These are phyloP conservation scores for Periconia sp. DNA, from an alignment of 2,329 filamentous ascomycete species.

Conservation along the genomic window DNA sequence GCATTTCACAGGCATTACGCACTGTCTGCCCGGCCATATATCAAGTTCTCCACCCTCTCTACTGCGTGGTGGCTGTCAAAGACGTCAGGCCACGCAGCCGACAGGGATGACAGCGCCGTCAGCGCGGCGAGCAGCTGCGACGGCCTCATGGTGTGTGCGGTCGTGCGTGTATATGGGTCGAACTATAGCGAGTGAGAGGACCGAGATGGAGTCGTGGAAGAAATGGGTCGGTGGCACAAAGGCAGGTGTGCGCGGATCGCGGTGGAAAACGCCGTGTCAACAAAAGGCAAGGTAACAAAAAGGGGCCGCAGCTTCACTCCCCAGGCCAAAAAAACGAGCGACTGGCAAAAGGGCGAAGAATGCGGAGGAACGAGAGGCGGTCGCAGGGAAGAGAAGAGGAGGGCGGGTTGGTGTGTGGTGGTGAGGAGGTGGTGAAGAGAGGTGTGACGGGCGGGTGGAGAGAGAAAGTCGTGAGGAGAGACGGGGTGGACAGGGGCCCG, in stretches of 20 bases:
- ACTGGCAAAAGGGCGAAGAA: conserved; percentile 31
- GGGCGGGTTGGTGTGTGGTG: conserved; percentile 21
- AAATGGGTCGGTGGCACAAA: conserved; percentile 14
- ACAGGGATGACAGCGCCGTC: conserved; percentile 44
- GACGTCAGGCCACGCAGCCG: conserved; percentile 40
- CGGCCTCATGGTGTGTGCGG: conserved; percentile 45
- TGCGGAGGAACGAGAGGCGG: conserved; percentile 12
- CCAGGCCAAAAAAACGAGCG: conserved; percentile 42
- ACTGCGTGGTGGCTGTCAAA: conserved; percentile 40
- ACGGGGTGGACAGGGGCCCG: conserved; percentile 13
- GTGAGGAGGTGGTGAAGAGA: conserved; percentile 4
- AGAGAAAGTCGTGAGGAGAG: conserved; percentile 5
- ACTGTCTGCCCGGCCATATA: conserved; percentile 42
- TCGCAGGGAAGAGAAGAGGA: conserved; percentile 11
- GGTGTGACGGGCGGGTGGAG: not conserved
- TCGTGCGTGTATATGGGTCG: not conserved
- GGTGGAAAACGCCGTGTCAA: conserved; percentile 29
- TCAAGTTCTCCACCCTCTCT: conserved; percentile 31
- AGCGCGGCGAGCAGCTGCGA: conserved; percentile 46
- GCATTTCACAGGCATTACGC: no score
- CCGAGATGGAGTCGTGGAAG: conserved; percentile 20
- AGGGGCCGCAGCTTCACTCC: conserved; percentile 20
- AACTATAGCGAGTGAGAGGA: conserved; percentile 9
- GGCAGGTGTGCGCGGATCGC: conserved; percentile 3
- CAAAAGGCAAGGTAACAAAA: conserved; percentile 25